Evolutionary conservation across 2,329 filamentous ascomycete genomes (phyloP), one percentile per base, ranked within the genome.

Genomic region (Zelopaecilomyces penicillatus): DNA sequence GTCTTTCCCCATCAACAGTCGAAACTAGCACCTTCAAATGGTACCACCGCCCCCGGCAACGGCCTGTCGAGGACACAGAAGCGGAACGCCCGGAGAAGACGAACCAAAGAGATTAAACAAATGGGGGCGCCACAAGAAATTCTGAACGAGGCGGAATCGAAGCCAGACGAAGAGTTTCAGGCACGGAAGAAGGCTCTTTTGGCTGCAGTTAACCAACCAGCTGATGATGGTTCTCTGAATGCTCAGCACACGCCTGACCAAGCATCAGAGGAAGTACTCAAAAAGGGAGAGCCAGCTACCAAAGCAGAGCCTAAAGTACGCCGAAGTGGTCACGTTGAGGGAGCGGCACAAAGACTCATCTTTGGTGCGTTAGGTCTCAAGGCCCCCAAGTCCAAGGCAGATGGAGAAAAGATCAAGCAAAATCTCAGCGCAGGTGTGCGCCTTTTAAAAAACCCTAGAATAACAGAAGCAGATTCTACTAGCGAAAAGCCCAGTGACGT

Each of bases 311-410:
- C 50, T 6, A 38, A 11, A 9, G 32, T 32, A 37, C 50, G 32
- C 42, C 51, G 29, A 46, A 51, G 30, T 44, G 59, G 42, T 12
- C 48, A 67, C 6, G 64, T 76, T 45, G 49, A 87, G 30, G 75
- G 72, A 11, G 81, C 82, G 42, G 78, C 81, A 3, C 74, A 78
- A 43, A 76, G 86, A 51, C 68, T 90, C 45, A 61, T 91, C 0
- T 87, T 89, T 54, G 81, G 82, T 6, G 82, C 85, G 5, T 69
- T 91, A 4, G 87, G 85, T 4, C 62, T 88, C 7, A 78, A 78
- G 44, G 75, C 74, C 4, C 85, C 86, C 1, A 85, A 82, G 55
- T 80, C 71, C 1, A 82, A 83, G 52, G 74, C 75, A 30, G 85
- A 88, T 12, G 83, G 83, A 57, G 76, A 82, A 11, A 73, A 74